Base-by-base conservation (phyloP, 2,329 filamentous ascomycete species). In the Epichloe uncinata region DNA sequence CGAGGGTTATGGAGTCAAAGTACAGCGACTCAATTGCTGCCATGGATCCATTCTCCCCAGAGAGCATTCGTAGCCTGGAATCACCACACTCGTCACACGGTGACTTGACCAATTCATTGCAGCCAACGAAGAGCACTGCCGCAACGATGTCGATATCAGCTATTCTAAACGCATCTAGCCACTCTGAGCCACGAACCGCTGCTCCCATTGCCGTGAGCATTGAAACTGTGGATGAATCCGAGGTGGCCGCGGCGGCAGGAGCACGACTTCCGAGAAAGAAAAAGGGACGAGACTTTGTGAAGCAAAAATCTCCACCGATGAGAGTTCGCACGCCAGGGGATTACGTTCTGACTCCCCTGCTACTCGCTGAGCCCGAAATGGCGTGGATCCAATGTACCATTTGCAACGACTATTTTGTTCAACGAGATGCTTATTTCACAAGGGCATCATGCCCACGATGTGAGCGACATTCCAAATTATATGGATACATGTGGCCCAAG, bases 401-500 rank as follows among this genome's bases (percentile, higher is more conserved):
- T 26, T 98, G 93, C 68, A 78, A 79, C 46, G 76, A 77, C 1
- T 80, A 83, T 52, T 98, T 97, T 62, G 84, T 97, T 5, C 91
- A 97, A 64, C 76, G 81, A 40, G 85, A 97, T 55, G 88, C 87
- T 0, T 96, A 95, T 64, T 84, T 83, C 55, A 96, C 90, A 1
- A 81, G 84, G 48, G 82, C 85, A 45, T 84, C 87, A 15, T 98
- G 93, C 63, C 90, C 88, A 4, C 81, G 93, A 6, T 98, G 93
- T 65, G 93, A 98, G 69, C 80, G 93, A 0, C 93, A 98, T 62
- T 94, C 87, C 15, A 97, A 95, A 69, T 71, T 98, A 0, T 98
- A 97, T 63, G 94, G 94, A 0, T 96, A 86, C 61, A 75, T 85
- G 51, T 98, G 93, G 93, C 93, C 93, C 5, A 96, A 98, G 71